phyloP scores from a whole-genome alignment of 768 basidiomycete genomes.

The Lactarius akahatsu region DNA sequence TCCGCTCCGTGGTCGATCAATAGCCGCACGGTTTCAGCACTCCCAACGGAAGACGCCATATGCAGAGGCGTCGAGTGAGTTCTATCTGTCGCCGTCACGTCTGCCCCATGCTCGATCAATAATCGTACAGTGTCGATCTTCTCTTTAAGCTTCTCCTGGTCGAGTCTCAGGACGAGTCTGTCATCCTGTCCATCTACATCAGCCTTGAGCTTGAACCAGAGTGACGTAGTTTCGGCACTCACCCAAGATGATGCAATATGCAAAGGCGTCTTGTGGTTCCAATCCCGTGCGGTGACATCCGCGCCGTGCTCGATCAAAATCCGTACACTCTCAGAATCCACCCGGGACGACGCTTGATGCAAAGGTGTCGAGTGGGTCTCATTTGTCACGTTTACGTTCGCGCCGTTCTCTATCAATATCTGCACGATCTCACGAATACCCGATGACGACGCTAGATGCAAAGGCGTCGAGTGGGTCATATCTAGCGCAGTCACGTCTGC shows the following conservation, averaged over 20 bases:
- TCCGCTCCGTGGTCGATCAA: not conserved
- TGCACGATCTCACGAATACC: not conserved
- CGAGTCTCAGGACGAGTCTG: no score
- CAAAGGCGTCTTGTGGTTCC: not conserved
- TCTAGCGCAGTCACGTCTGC: not conserved
- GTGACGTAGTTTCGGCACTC: no score
- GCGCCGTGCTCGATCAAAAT: not conserved
- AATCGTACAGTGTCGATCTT: not conserved
- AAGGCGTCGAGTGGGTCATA: not conserved
- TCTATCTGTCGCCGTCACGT: no score
- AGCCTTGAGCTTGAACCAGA: no score
- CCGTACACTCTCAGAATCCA: no score
- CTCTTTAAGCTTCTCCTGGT: no score
- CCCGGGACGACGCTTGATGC: not conserved
- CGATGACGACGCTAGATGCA: not conserved
- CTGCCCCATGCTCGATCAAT: no score
- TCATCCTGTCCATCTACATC: no score
- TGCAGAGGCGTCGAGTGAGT: no score
- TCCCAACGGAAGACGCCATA: no score
- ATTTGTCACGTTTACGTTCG: not conserved
- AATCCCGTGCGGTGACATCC: not conserved
- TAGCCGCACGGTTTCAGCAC: not conserved
- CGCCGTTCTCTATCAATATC: not conserved
- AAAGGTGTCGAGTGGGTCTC: not conserved
- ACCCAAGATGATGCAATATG: not conserved